A percentile compares a stretch with the other conserved stretches of the same genome.
Evolutionary conservation across 345 rosid species (phyloP).

Genomic region (Reutealis trisperma): DNA sequence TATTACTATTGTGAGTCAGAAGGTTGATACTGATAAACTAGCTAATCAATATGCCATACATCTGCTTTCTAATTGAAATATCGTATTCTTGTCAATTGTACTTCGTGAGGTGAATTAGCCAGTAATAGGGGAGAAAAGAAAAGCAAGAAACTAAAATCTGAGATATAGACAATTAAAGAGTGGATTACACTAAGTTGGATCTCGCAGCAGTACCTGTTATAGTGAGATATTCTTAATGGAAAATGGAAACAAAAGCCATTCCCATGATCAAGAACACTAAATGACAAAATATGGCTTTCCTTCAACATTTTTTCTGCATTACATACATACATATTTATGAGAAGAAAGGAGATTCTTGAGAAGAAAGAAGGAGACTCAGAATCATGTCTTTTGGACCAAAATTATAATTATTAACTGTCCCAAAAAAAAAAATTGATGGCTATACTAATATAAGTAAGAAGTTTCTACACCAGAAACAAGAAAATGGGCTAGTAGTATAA

Average conservation of each 20-base stretch:
- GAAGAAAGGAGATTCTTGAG: background rate
- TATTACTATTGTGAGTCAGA: background rate
- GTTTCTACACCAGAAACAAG: background rate
- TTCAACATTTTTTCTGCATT: slow-evolving; percentile 1
- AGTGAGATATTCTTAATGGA: background rate
- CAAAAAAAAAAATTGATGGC: background rate
- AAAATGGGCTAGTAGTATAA: background rate
- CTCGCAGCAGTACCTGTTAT: background rate
- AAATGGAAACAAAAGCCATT: background rate
- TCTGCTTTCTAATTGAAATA: background rate
- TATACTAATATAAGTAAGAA: background rate
- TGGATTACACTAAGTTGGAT: background rate
- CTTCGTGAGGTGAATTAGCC: background rate
- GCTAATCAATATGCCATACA: background rate
- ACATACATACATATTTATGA: background rate
- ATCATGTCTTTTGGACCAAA: background rate
- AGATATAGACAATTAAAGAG: background rate
- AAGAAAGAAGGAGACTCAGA: background rate
- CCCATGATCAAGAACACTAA: background rate
- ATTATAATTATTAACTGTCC: background rate
- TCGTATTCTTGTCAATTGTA: background rate
- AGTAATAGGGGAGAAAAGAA: too few species aligned
- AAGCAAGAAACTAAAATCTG: background rate
- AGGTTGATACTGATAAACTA: slow-evolving; percentile 7
- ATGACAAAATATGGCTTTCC: background rate